Base-by-base conservation (phyloP, 805 yeast genomes). In the Myxozyma vanderwaltii region DNA sequence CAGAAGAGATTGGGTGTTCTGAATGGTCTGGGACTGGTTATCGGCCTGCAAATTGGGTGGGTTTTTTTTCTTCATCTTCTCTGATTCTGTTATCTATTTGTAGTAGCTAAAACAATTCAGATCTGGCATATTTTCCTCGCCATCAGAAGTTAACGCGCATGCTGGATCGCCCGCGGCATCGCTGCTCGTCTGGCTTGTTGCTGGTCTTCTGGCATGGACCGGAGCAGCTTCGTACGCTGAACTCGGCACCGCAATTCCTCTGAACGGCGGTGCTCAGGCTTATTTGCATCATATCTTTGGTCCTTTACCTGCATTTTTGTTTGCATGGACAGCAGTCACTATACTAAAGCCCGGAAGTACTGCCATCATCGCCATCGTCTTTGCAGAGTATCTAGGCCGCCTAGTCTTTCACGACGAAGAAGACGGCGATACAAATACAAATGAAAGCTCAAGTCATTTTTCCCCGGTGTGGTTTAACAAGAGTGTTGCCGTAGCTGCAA, bases 201-300 rank as follows among this genome's bases (percentile, higher is more conserved):
- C 77, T 5, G 79, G 79, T 0, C 55, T 75, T 29, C 66, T 76
- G 23, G 78, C 78, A 1, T 76, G 78, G 78, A 74, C 78, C 1
- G 79, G 79, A 1, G 79, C 79, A 0, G 68, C 76, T 5, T 72
- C 76, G 19, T 76, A 70, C 53, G 77, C 78, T 4, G 79, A 76
- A 59, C 66, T 76, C 6, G 79, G 79, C 12, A 65, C 73, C 27
- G 72, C 75, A 2, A 69, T 76, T 19, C 79, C 79, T 6, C 64
- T 69, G 10, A 75, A 74, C 61, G 79, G 79, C 2, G 76, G 77
- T 0, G 70, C 78, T 1, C 76, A 75, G 60, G 76, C 77, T 7
- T 76, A 76, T 51, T 54, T 76, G 46, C 69, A 67, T 47, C 70
- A 70, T 48, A 70, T 74, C 10, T 76, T 67, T 54, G 77, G 77